Evolutionary conservation across 140 eudicot genomes (phyloP), one percentile per base, ranked within the genome.

Genomic region (Anethum foeniculum): DNA sequence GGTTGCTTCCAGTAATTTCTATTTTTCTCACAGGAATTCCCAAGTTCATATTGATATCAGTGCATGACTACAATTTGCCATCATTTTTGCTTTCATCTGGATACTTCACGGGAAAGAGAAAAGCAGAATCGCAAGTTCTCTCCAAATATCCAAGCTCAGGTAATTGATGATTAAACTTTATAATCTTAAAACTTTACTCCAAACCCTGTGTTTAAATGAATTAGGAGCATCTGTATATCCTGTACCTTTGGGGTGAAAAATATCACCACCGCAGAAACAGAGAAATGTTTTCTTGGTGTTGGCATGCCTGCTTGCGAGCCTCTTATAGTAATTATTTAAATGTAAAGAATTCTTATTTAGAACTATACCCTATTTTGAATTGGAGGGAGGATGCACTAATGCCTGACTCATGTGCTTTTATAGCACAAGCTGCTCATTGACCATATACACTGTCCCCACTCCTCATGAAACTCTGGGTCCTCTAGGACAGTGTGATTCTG

Each of bases 61-160:
- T 92, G 77, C 99, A 95, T 85, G 99, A 95, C 82, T 95, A 95
- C 64, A 95, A 95, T 79, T 68, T 95, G 81, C 99, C 99, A 18
- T 83, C 99, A 7, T 95, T 95, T 85, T 81, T 95, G 84, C 97
- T 92, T 25, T 43, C 90, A 46, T 83, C 92, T 14, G 99, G 96
- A 62, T 95, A 95, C 90, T 95, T 92, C 89, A 95, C 97, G 0
- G 99, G 99, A 54, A 95, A 95, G 83, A 87, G 99, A 74, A 95
- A 92, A 88, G 99, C 99, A 48, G 99, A 95, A 91, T 82, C 99
- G 6, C 97, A 92, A 84, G 92, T 95, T 82, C 96, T 95, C 68
- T 91, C 97, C 76, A 91, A 89, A 80, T 95, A 86, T 86, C 97
- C 99, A 16, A 54, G 52, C 77, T 88, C 99, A 79, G 99, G 99